These are phyloP conservation scores for Pseudocercospora fuligena DNA, from an alignment of 2,329 filamentous ascomycete genomes.

Conservation along the genomic window DNA sequence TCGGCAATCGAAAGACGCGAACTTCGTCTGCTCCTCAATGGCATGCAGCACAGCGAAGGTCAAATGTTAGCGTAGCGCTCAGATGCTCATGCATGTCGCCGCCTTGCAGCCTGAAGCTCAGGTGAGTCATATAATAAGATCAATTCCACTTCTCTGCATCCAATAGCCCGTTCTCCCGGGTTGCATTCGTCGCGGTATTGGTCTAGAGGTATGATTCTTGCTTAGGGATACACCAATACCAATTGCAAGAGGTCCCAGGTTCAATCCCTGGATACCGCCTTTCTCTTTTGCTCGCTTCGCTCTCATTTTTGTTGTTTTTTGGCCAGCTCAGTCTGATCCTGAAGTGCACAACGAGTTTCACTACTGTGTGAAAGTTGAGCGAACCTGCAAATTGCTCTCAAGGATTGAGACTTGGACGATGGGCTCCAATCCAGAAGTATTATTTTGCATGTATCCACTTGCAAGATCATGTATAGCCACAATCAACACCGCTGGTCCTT, in stretches of 20 bases:
- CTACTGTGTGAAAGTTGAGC: not conserved
- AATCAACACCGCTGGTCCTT: not conserved
- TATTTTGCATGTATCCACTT: not conserved
- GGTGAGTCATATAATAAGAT: not conserved
- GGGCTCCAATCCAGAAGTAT: not conserved
- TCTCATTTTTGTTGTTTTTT: not conserved
- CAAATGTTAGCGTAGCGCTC: no score
- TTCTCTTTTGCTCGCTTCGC: not conserved
- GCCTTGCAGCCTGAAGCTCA: not conserved
- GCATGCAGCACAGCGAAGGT: no score
- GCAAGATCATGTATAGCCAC: not conserved
- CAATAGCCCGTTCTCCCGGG: not conserved
- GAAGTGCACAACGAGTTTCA: not conserved
- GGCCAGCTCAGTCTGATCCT: not conserved
- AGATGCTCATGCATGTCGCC: no score
- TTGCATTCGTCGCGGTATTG: not conserved
- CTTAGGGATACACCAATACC: not conserved
- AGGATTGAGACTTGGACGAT: not conserved
- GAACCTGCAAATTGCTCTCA: no score
- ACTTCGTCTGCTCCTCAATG: no score
- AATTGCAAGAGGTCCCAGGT: conserved; percentile 13
- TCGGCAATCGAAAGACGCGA: no score
- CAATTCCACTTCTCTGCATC: not conserved
- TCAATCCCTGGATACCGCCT: conserved; percentile 7
- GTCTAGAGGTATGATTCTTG: not conserved